Conservation (phyloP, 129 eudicot species). For the Centella asiatica region DNA sequence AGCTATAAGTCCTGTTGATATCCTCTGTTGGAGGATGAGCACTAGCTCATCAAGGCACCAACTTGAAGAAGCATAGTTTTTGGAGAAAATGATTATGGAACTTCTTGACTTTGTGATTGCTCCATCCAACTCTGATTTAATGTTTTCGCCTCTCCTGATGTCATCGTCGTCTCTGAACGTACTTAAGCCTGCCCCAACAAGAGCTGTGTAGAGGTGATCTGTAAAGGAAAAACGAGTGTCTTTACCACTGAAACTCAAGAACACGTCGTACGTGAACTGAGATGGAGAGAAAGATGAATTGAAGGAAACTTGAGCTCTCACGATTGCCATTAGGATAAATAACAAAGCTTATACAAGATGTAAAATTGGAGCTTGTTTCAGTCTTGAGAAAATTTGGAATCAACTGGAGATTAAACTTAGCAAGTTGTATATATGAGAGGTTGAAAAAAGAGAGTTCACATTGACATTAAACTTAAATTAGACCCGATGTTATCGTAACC, state of each 20-base stretch:
- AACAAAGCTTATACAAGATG: too few relatives aligned
- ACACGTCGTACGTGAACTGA: neutral
- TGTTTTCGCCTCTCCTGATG: constrained; percentile 15
- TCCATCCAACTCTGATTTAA: constrained; percentile 14
- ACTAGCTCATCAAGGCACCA: constrained; percentile 31
- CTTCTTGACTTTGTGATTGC: constrained; percentile 22
- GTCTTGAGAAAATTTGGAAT: too few relatives aligned
- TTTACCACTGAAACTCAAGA: constrained; percentile 6
- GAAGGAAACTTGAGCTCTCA: neutral
- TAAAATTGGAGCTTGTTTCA: too few relatives aligned
- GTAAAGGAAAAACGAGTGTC: neutral
- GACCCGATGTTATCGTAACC: too few relatives aligned
- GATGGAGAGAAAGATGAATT: neutral
- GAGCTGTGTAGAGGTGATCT: constrained; percentile 8
- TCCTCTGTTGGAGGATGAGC: constrained; percentile 19
- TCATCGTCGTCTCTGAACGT: constrained; percentile 15
- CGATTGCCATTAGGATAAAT: neutral
- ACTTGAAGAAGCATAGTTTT: constrained; percentile 23
- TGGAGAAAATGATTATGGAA: constrained; percentile 25
- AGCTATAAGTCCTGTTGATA: constrained; percentile 3
- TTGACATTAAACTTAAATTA: too few relatives aligned
- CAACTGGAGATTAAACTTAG: too few relatives aligned
- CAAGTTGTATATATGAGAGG: too few relatives aligned
- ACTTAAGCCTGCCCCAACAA: neutral
- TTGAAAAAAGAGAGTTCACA: too few relatives aligned